phyloP scores from a whole-genome alignment of 805 yeast species.

The Starmerella apis region DNA sequence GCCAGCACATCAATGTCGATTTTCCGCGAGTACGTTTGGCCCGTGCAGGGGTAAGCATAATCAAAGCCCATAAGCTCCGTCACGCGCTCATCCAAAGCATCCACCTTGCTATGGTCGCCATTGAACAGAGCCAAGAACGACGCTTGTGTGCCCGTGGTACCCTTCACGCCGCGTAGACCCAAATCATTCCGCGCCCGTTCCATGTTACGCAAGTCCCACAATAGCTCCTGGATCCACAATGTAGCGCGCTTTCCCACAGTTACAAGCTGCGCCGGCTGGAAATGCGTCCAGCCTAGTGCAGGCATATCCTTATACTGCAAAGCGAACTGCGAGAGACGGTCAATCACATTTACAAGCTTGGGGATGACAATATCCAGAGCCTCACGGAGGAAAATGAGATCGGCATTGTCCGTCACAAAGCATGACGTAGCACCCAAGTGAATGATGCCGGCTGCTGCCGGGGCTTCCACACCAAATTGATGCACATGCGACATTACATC shows the following conservation, averaged over 20 bases:
- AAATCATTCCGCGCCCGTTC: slow-evolving; percentile 92
- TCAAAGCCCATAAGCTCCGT: slow-evolving; percentile 89
- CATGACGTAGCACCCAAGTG: slow-evolving; percentile 98
- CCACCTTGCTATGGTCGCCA: slow-evolving; percentile 95
- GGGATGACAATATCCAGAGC: slow-evolving; percentile 91
- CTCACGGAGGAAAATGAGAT: slow-evolving; percentile 88
- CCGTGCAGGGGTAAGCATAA: slow-evolving; percentile 93
- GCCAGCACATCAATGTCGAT: slow-evolving; percentile 89
- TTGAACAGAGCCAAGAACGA: slow-evolving; percentile 91
- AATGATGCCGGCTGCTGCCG: slow-evolving; percentile 94
- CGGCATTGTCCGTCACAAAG: slow-evolving; percentile 96
- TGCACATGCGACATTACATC: slow-evolving; percentile 99
- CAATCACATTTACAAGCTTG: slow-evolving; percentile 89
- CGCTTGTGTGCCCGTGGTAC: slow-evolving; percentile 98
- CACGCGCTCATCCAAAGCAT: slow-evolving; percentile 79
- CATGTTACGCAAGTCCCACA: slow-evolving; percentile 96
- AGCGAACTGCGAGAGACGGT: slow-evolving; percentile 81
- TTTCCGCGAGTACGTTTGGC: slow-evolving; percentile 98
- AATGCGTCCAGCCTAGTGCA: slow-evolving; percentile 97
- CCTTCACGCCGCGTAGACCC: slow-evolving; percentile 96
- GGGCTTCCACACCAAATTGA: slow-evolving; percentile 82
- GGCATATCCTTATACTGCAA: slow-evolving; percentile 88
- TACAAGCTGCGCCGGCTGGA: slow-evolving; percentile 98
- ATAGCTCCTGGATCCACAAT: slow-evolving; percentile 91
- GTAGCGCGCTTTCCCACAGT: slow-evolving; percentile 98